phyloP scores from a whole-genome alignment of 1,284 basidiomycete species.

The Ceratobasidium sp. region DNA sequence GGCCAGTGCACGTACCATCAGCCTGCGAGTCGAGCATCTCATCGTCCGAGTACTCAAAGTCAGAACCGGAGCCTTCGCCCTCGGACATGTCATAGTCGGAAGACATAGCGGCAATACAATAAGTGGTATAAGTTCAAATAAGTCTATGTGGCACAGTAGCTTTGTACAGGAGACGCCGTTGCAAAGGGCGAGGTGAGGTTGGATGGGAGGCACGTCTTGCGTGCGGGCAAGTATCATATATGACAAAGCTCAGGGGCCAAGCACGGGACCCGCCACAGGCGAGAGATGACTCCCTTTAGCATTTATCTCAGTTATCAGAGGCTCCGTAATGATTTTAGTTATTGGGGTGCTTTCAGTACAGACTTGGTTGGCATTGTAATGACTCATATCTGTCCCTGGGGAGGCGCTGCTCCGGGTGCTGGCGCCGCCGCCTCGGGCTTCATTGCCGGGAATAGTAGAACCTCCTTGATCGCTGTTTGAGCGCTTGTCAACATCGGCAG shows the following conservation, averaged over 20 bases:
- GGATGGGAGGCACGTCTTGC: slow-evolving; percentile 11
- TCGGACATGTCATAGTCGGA: slow-evolving; percentile 66
- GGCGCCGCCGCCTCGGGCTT: slow-evolving; percentile 63
- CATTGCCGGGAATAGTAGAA: slow-evolving; percentile 90
- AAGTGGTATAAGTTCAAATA: not conserved
- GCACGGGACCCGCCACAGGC: not conserved
- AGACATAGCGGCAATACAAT: slow-evolving; percentile 60
- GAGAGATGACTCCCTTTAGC: not conserved
- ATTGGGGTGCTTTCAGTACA: not conserved
- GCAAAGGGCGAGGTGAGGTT: slow-evolving; percentile 33
- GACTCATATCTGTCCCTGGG: slow-evolving; percentile 12
- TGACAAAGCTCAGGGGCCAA: slow-evolving; percentile 38
- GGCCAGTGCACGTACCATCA: slow-evolving; percentile 24
- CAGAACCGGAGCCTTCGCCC: slow-evolving; percentile 36
- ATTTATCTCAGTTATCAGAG: not conserved
- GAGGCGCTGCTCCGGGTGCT: slow-evolving; percentile 17
- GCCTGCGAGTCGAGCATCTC: slow-evolving; percentile 46
- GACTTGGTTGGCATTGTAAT: not conserved
- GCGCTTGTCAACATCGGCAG: slow-evolving; percentile 48
- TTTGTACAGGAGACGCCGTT: slow-evolving; percentile 12
- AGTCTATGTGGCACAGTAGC: not conserved
- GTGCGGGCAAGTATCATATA: not conserved
- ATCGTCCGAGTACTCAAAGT: slow-evolving; percentile 68
- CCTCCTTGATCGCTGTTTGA: slow-evolving; percentile 85
- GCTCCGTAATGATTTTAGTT: too few relatives aligned